Evolutionary conservation across 192 early-diverging fungal species (phyloP).

Genomic region (Polychytrium aggregatum): DNA sequence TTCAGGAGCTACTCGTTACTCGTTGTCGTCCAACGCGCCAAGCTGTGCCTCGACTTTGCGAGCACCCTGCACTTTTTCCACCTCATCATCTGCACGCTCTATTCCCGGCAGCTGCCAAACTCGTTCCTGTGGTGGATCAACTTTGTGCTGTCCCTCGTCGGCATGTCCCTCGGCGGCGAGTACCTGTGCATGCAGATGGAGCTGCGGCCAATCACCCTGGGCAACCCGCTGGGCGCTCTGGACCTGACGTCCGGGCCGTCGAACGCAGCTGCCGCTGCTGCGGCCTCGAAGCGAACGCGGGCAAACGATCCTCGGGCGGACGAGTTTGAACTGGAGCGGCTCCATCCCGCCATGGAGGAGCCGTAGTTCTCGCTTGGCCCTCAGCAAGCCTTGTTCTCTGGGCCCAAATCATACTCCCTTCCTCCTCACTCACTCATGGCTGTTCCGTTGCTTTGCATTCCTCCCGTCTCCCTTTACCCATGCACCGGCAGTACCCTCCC

Average conservation of each 20-base stretch:
- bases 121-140: conserved; percentile 59
- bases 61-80: conserved; percentile 62
- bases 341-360: background rate
- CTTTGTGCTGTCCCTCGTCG: conserved; percentile 30
- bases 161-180: conserved; percentile 67
- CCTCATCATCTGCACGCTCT: conserved; percentile 40
- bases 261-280: background rate
- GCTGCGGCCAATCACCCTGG: conserved; percentile 57
- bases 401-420: too few species aligned
- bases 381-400: too few species aligned
- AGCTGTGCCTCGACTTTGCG: conserved; percentile 66
- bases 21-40: conserved; percentile 59
- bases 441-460: too few species aligned
- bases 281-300: conserved; percentile 5
- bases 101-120: conserved; percentile 48
- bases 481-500: too few species aligned
- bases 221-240: conserved; percentile 2
- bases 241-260: background rate
- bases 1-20: conserved; percentile 16
- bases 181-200: conserved; percentile 71
- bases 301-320: background rate
- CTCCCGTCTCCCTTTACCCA: too few species aligned
- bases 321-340: background rate
- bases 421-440: too few species aligned
- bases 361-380: too few species aligned